These are phyloP conservation scores for Dunaliella sp. DNA, from an alignment of 139 green algal genomes.

Conservation along the genomic window DNA sequence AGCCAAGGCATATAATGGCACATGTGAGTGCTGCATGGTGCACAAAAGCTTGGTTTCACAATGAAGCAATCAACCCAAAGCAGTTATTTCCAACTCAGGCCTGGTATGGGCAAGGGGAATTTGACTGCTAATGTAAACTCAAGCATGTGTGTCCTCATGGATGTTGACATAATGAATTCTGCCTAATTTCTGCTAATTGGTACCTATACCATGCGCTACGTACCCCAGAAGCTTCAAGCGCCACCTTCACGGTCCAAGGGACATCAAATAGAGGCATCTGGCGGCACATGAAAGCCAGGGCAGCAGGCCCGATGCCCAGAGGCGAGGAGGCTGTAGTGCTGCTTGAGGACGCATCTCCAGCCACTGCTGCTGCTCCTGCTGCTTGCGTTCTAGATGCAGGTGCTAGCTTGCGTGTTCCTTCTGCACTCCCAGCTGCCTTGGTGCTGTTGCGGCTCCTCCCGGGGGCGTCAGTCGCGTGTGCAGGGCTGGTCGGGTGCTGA, in stretches of 20 bases:
- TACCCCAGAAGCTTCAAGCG: conserved; percentile 55
- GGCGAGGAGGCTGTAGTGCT: conserved; percentile 10
- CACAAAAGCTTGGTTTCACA: no score
- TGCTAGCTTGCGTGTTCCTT: not conserved
- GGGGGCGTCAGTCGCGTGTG: not conserved
- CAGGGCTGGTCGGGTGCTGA: not conserved
- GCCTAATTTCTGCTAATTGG: no score
- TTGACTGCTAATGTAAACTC: no score
- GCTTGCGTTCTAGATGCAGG: no score
- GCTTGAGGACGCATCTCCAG: not conserved
- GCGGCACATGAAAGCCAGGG: conserved; percentile 47
- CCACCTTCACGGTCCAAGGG: conserved; percentile 44
- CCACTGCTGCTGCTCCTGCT: not conserved
- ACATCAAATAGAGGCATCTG: conserved; percentile 57
- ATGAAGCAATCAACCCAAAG: no score
- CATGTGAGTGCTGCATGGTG: no score
- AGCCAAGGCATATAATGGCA: no score
- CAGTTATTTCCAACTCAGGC: no score
- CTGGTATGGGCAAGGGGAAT: no score
- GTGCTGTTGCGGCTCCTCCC: not conserved
- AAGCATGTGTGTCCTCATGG: no score
- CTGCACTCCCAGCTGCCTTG: conserved; percentile 17
- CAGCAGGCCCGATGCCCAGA: conserved; percentile 34
- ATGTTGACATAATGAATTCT: no score
- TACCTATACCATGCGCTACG: no score